Evolutionary conservation across 2,329 filamentous ascomycete genomes (phyloP).

Genomic region (Endothia cerciana): DNA sequence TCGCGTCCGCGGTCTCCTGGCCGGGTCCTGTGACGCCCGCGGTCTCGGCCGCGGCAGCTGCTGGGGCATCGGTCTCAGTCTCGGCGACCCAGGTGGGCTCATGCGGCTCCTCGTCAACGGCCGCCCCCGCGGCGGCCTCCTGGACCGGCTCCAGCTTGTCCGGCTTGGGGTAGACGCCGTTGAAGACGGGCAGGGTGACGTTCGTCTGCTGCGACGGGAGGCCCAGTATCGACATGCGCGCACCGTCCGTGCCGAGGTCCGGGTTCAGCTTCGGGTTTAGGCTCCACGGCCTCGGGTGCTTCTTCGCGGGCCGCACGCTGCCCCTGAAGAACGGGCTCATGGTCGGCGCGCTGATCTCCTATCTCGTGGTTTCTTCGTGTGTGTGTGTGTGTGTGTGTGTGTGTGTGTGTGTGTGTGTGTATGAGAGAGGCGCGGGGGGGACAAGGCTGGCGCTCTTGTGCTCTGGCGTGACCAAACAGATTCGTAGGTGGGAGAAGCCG

Average conservation of each 20-base stretch:
- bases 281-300: conserved; percentile 26
- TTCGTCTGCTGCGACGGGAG: conserved; percentile 10
- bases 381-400: not conserved
- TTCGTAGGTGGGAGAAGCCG: too few species aligned
- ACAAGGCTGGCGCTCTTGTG: too few species aligned
- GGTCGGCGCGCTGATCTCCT: not conserved
- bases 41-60: conserved; percentile 2
- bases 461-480: too few species aligned
- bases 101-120: too few species aligned
- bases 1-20: not conserved
- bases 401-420: not conserved
- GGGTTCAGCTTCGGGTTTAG: conserved; percentile 28
- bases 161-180: conserved; percentile 24
- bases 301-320: conserved; percentile 23
- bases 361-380: not conserved
- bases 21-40: not conserved
- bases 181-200: conserved; percentile 27
- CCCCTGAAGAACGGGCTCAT: conserved; percentile 30
- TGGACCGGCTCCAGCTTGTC: not conserved
- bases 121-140: not conserved
- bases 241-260: conserved; percentile 15
- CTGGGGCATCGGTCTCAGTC: not conserved
- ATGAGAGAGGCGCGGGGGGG: not conserved
- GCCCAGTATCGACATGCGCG: conserved; percentile 17
- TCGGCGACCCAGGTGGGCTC: not conserved